These are phyloP conservation scores for Cichorium intybus DNA, from an alignment of 140 eudicot species.

Conservation along the genomic window DNA sequence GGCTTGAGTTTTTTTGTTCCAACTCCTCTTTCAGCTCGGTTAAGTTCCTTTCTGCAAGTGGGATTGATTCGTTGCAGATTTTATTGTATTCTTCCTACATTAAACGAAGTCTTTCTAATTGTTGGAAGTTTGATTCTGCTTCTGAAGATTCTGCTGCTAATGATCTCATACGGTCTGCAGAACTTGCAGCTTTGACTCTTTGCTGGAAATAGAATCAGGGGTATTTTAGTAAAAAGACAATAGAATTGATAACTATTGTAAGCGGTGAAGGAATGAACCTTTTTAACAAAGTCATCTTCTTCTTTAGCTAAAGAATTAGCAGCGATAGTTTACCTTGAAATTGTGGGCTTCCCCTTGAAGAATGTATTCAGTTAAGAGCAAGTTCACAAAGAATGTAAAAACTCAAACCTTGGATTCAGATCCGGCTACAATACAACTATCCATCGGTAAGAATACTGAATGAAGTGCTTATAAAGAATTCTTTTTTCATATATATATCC, in stretches of 20 bases:
- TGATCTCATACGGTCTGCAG: slow-evolving; percentile 63
- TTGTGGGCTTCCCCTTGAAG: too few relatives aligned
- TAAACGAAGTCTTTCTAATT: slow-evolving; percentile 73
- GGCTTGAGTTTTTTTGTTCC: slow-evolving; percentile 81
- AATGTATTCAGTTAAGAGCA: too few relatives aligned
- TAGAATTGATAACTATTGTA: background rate
- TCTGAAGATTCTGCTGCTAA: slow-evolving; percentile 58
- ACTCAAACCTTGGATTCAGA: too few relatives aligned
- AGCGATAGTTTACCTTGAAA: too few relatives aligned
- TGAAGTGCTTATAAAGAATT: too few relatives aligned
- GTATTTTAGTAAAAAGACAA: background rate
- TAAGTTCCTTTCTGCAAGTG: slow-evolving; percentile 65
- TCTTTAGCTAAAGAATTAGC: slow-evolving; percentile 78
- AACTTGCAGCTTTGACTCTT: slow-evolving; percentile 66
- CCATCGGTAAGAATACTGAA: too few relatives aligned
- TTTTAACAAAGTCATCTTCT: slow-evolving; percentile 85
- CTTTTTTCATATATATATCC: too few relatives aligned
- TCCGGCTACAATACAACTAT: too few relatives aligned
- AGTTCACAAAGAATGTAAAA: too few relatives aligned
- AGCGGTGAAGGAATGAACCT: slow-evolving; percentile 46
- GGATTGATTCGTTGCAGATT: slow-evolving; percentile 66
- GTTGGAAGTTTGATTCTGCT: slow-evolving; percentile 73
- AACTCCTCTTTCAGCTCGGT: slow-evolving; percentile 63
- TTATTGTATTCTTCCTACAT: slow-evolving; percentile 81
- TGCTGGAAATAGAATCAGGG: slow-evolving; percentile 49